Base-by-base conservation (phyloP, 2,329 filamentous ascomycete species). In the Fusarium metavorans region DNA sequence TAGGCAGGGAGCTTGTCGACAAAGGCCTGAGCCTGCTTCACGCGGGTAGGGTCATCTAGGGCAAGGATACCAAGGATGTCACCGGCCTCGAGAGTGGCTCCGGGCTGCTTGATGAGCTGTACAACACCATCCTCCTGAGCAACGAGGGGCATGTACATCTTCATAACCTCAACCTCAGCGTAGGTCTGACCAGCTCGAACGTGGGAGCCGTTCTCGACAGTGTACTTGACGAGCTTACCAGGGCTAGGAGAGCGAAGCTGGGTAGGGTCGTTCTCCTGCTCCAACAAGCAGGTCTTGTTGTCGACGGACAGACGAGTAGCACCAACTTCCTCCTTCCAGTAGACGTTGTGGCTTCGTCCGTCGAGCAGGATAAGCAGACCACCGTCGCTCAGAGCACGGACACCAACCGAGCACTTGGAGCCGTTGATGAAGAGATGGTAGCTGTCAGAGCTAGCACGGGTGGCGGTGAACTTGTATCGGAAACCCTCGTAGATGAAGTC, bases 111-210 rank as follows among this genome's bases (percentile, higher is more conserved):
- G 88, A 99, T 98, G 80, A 99, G 91, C 87, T 98, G 97, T 66
- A 99, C 96, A 64, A 97, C 90, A 87, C 97, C 97, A 79, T 98
- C 97, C 84, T 99, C 97, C 82, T 95, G 93, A 4, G 97, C 94
- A 71, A 99, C 90, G 65, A 99, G 89, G 80, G 97, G 97, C 97
- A 99, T 99, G 90, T 98, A 98, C 97, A 99, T 99, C 90, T 99
- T 99, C 97, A 99, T 99, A 85, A 99, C 97, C 86, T 99, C 97
- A 45, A 99, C 96, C 84, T 99, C 97, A 66, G 97, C 97, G 81
- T 95, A 99, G 37, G 96, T 88, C 84, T 98, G 94, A 67, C 96
- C 96, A 78, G 97, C 95, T 84, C 91, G 93, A 84, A 99, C 92
- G 83, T 99, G 97, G 77, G 95, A 90, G 71, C 97, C 97, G 80